Percentiles rank a stretch among this genome's conserved stretches.
Conservation (phyloP, 2,329 filamentous ascomycete species). For the Alternaria atra region DNA sequence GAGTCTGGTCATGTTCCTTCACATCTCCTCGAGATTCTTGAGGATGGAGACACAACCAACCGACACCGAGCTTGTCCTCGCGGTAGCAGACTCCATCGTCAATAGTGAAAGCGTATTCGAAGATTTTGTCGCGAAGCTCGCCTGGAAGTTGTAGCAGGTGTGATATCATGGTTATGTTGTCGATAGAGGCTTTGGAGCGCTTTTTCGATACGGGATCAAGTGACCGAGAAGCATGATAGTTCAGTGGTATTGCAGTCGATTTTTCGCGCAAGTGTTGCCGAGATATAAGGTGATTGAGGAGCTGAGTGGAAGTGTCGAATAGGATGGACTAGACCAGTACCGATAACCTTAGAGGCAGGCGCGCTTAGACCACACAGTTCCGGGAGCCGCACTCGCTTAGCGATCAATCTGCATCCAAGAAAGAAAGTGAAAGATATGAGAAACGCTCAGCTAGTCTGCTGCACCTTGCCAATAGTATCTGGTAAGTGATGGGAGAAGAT, state of each 20-base stretch:
- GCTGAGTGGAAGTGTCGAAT: neutral
- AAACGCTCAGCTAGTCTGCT: neutral
- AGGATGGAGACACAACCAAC: neutral
- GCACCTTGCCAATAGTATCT: neutral
- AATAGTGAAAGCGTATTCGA: conserved; percentile 4
- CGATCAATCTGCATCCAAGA: neutral
- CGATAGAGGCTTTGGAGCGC: neutral
- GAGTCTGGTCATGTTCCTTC: neutral
- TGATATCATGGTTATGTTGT: neutral
- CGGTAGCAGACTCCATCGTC: neutral
- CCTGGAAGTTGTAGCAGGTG: conserved; percentile 1
- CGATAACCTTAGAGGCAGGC: neutral
- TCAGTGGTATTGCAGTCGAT: neutral
- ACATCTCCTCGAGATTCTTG: neutral
- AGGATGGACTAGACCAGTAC: neutral
- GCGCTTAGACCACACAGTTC: neutral
- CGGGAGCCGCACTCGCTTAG: fast-evolving
- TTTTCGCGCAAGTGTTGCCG: neutral
- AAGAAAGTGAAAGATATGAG: neutral
- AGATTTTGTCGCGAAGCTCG: conserved; percentile 11
- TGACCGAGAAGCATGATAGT: too few species aligned
- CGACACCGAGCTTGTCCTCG: neutral
- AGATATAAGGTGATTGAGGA: neutral
- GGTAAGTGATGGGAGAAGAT: neutral
- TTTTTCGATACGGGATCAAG: neutral